A percentile compares a stretch with the other conserved stretches of the same genome.
Evolutionary conservation across 148 eudicot genomes (phyloP).

Genomic region (Rhododendron mucronatum): DNA sequence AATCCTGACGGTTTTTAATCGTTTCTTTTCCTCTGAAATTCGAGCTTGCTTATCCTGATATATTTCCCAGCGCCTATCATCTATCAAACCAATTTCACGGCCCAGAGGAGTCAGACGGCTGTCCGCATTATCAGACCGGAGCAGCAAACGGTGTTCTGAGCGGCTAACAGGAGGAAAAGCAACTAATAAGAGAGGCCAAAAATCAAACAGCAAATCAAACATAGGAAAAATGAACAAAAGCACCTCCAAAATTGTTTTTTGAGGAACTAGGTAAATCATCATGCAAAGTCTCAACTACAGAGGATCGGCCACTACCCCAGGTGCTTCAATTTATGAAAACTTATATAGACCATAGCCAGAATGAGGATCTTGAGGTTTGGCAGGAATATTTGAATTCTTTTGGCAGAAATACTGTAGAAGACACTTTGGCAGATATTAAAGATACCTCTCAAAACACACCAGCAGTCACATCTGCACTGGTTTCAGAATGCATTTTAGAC

Average conservation of each 20-base stretch:
- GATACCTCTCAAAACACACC: background rate
- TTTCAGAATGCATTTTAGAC: background rate
- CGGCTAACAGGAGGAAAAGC: slow-evolving; percentile 50
- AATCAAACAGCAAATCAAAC: background rate
- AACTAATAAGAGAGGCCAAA: background rate
- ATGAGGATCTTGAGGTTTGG: too few species aligned
- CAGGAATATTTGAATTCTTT: too few species aligned
- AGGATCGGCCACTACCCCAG: background rate
- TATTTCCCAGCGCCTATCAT: slow-evolving; percentile 80
- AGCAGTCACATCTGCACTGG: background rate
- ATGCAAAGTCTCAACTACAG: background rate
- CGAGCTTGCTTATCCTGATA: slow-evolving; percentile 85
- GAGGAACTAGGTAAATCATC: background rate
- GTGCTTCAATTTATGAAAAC: background rate
- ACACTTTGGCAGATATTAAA: background rate
- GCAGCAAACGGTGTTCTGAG: slow-evolving; percentile 87
- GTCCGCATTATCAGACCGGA: slow-evolving; percentile 95
- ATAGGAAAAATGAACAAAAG: background rate
- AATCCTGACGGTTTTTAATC: slow-evolving; percentile 62
- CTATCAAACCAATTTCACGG: slow-evolving; percentile 88
- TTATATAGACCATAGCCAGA: background rate
- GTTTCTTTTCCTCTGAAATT: slow-evolving; percentile 77
- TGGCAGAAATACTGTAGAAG: background rate
- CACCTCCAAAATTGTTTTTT: background rate
- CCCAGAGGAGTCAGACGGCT: slow-evolving; percentile 99